These are phyloP conservation scores for Cercospora sesami DNA, from an alignment of 2,329 filamentous ascomycete species.

Conservation along the genomic window DNA sequence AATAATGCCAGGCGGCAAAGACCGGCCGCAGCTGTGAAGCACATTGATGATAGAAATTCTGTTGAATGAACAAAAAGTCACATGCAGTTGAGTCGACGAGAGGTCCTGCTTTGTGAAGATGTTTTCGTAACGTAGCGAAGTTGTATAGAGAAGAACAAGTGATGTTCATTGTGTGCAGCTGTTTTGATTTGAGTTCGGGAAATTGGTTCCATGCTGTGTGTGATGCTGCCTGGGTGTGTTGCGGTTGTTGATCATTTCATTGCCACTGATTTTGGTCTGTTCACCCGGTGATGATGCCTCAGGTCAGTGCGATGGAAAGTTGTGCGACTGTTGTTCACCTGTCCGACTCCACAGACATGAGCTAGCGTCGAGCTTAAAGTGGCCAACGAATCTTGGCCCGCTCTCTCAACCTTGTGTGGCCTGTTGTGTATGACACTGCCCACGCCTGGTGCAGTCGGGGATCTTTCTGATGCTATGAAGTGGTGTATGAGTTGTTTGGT, in stretches of 20 bases:
- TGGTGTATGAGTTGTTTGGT: too few relatives aligned
- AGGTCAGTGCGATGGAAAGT: too few relatives aligned
- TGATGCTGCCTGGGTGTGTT: neutral
- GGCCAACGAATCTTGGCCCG: too few relatives aligned
- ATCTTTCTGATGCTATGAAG: too few relatives aligned
- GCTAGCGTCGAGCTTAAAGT: neutral
- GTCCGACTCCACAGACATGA: neutral
- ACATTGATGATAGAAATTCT: neutral
- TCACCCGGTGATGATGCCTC: too few relatives aligned
- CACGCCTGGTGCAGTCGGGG: too few relatives aligned
- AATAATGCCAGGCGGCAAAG: neutral
- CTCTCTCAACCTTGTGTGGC: too few relatives aligned
- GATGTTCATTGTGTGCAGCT: neutral
- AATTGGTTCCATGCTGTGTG: neutral
- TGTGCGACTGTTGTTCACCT: too few relatives aligned
- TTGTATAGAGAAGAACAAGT: constrained; percentile 11
- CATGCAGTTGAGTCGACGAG: neutral
- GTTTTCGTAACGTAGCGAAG: constrained; percentile 3
- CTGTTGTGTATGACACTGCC: too few relatives aligned
- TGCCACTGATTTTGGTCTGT: too few relatives aligned
- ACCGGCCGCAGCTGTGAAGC: neutral
- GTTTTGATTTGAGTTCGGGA: neutral
- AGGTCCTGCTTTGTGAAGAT: neutral
- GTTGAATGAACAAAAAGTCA: neutral
- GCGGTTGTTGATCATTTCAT: neutral